Evolutionary conservation across 192 early-diverging fungal genomes (phyloP).

Genomic region (Entomortierella parvispora): DNA sequence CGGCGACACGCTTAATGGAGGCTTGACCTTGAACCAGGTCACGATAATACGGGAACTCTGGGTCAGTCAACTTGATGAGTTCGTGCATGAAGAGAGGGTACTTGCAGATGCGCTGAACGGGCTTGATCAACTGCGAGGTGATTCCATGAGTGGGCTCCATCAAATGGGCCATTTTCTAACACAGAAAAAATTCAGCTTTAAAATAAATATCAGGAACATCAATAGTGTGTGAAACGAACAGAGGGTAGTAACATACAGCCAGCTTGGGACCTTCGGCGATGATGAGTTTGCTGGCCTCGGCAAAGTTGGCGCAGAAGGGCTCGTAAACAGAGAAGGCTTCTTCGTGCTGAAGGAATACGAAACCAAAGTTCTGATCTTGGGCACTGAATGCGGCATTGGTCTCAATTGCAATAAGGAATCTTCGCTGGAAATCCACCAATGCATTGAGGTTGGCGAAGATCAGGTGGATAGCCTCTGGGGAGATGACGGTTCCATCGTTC

Average conservation of each 20-base stretch:
- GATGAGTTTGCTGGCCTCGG: constrained; percentile 77
- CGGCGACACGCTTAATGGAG: constrained; percentile 86
- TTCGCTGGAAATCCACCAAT: constrained; percentile 95
- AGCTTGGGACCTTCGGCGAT: constrained; percentile 71
- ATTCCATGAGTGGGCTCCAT: constrained; percentile 90
- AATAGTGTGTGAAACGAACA: background rate
- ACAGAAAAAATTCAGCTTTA: background rate
- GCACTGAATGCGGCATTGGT: constrained; percentile 72
- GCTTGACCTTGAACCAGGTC: constrained; percentile 80
- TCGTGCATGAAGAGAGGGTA: constrained; percentile 92
- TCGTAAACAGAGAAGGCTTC: constrained; percentile 88
- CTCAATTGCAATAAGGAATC: constrained; percentile 93
- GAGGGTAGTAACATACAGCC: constrained; percentile 52
- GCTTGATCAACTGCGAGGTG: constrained; percentile 95
- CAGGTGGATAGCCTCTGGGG: constrained; percentile 79
- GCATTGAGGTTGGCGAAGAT: constrained; percentile 95
- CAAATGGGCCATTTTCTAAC: constrained; percentile 67
- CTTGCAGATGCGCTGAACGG: constrained; percentile 97
- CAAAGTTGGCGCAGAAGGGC: constrained; percentile 93
- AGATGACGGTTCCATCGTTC: constrained; percentile 73
- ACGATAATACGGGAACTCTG: constrained; percentile 57
- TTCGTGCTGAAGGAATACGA: constrained; percentile 79
- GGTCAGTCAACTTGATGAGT: constrained; percentile 70
- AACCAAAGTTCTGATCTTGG: constrained; percentile 90
- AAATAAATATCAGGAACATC: background rate